Evolutionary conservation across 192 early-diverging fungal species (phyloP).

Genomic region (Coemansia biformis): DNA sequence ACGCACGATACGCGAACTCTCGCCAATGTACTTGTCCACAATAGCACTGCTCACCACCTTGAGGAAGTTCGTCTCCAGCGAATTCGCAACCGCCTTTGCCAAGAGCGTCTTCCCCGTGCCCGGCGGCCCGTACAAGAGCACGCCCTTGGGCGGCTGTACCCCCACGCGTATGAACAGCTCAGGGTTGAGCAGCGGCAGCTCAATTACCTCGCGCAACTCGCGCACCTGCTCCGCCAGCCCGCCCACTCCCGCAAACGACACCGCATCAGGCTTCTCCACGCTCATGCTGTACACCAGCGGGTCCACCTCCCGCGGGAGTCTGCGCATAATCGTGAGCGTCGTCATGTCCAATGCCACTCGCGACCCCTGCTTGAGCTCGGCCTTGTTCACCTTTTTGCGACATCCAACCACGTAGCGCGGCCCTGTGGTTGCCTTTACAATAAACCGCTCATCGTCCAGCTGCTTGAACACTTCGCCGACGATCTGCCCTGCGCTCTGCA

Average conservation of each 20-base stretch:
- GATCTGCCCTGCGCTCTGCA: constrained; percentile 99
- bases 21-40: constrained; percentile 99
- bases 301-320: constrained; percentile 96
- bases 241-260: constrained; percentile 96
- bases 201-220: constrained; percentile 97
- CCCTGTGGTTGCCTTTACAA: constrained; percentile 94
- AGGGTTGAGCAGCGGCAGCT: constrained; percentile 97
- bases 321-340: constrained; percentile 99
- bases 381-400: constrained; percentile 88
- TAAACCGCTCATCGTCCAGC: constrained; percentile 93
- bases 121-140: constrained; percentile 92
- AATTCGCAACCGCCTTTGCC: constrained; percentile 94
- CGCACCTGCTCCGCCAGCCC: constrained; percentile 94
- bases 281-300: constrained; percentile 99
- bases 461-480: constrained; percentile 98
- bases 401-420: constrained; percentile 98
- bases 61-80: constrained; percentile 96
- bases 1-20: constrained; percentile 91
- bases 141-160: constrained; percentile 98
- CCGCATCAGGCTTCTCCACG: constrained; percentile 89
- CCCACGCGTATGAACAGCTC: constrained; percentile 97
- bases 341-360: constrained; percentile 99
- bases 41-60: constrained; percentile 99
- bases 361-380: constrained; percentile 91
- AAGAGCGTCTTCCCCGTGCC: constrained; percentile 98